Conservation (phyloP, 805 yeast species). For the Candida nitratophila region DNA sequence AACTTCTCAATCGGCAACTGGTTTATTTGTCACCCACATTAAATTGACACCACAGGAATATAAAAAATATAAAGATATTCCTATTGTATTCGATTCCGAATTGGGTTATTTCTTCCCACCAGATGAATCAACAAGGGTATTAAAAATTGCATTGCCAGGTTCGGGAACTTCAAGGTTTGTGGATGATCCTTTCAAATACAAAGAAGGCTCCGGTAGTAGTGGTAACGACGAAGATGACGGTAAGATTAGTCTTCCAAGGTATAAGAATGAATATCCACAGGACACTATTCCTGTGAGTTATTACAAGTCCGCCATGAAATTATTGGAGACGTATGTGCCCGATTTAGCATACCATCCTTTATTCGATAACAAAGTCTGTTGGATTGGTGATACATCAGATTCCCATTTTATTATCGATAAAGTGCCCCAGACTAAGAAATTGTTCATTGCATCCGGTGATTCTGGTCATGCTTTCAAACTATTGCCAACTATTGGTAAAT, state of each 20-base stretch:
- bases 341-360: constrained; percentile 31
- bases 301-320: constrained; percentile 21
- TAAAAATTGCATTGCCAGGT: constrained; percentile 34
- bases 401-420: constrained; percentile 34
- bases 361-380: constrained; percentile 28
- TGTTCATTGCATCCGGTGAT: constrained; percentile 40
- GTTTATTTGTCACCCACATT: constrained; percentile 33
- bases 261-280: constrained; percentile 21
- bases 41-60: constrained; percentile 30
- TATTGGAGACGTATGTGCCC: constrained; percentile 31
- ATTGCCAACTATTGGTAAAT: constrained; percentile 39
- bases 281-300: constrained; percentile 32
- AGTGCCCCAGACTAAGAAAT: constrained; percentile 25
- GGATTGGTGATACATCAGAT: constrained; percentile 35
- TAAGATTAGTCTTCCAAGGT: constrained; percentile 31
- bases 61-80: constrained; percentile 29
- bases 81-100: constrained; percentile 38
- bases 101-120: constrained; percentile 46
- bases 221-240: not conserved
- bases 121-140: constrained; percentile 28
- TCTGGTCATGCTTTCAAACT: constrained; percentile 43
- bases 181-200: constrained; percentile 11
- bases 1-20: constrained; percentile 30
- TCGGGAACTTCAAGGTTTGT: constrained; percentile 24
- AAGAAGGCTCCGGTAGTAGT: too few relatives aligned